Percentiles rank a stretch among this genome's conserved stretches.
These are phyloP conservation scores for Betula pendula DNA, from an alignment of 306 rosid genomes.

Conservation along the genomic window DNA sequence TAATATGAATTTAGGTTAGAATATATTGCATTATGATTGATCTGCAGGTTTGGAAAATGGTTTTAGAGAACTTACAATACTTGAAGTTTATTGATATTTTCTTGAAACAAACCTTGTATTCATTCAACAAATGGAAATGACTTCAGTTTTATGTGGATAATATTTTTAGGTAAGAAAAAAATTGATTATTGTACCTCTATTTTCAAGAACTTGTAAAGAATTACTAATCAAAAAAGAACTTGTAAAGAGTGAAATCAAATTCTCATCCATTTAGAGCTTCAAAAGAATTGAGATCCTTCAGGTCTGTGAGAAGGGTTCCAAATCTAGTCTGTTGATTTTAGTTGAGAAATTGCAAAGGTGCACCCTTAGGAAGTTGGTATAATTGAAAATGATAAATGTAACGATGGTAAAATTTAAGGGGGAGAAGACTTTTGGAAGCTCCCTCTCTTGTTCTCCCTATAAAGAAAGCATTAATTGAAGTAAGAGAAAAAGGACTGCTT, in stretches of 20 bases:
- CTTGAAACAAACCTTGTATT: not conserved
- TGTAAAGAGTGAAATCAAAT: not conserved
- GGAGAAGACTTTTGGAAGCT: not conserved
- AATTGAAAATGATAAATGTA: not conserved
- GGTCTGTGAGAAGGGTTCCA: not conserved
- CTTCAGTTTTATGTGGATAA: not conserved
- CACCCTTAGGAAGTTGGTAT: not conserved
- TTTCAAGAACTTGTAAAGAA: not conserved
- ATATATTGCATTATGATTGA: not conserved
- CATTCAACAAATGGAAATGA: not conserved
- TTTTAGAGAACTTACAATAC: not conserved
- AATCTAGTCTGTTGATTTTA: not conserved
- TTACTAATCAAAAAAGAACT: not conserved
- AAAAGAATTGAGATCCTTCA: not conserved
- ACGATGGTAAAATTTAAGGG: not conserved
- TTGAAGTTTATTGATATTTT: not conserved
- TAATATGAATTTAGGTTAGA: not conserved
- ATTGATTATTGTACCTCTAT: not conserved
- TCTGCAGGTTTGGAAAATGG: not conserved
- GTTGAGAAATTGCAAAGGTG: not conserved
- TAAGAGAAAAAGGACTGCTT: not conserved
- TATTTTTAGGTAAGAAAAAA: not conserved
- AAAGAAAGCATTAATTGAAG: not conserved
- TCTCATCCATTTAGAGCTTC: not conserved
- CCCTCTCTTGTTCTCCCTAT: not conserved